Evolutionary conservation across 2,329 filamentous ascomycete genomes (phyloP).

Genomic region (Pseudogymnoascus sp.): DNA sequence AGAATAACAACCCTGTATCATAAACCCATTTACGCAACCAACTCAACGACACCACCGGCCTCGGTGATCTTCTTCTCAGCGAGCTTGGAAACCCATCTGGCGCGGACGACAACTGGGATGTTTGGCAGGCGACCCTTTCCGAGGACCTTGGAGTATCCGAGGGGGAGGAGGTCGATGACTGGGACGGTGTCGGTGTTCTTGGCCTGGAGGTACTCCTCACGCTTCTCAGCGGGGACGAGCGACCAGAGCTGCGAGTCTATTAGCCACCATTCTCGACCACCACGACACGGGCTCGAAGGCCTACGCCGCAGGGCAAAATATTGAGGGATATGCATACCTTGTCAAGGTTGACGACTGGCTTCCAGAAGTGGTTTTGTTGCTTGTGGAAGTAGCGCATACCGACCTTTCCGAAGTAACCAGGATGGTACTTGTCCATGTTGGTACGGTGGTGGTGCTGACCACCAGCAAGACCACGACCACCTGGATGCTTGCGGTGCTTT

Average conservation of each 20-base stretch:
- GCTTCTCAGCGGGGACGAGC: conserved; percentile 85
- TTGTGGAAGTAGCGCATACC: conserved; percentile 97
- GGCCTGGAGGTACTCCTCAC: conserved; percentile 80
- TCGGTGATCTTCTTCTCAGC: conserved; percentile 99
- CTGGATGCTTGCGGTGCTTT: conserved; percentile 92
- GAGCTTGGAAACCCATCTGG: conserved; percentile 89
- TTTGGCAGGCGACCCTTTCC: conserved; percentile 95
- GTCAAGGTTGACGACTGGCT: conserved; percentile 97
- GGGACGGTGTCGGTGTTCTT: conserved; percentile 83
- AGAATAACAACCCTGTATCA: conserved; percentile 11
- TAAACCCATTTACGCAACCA: conserved; percentile 65
- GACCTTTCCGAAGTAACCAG: conserved; percentile 99
- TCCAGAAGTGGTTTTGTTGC: conserved; percentile 93
- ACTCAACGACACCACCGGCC: conserved; percentile 90
- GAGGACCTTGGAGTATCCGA: conserved; percentile 98
- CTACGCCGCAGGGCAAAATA: background rate
- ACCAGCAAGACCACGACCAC: conserved; percentile 86
- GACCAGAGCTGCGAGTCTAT: conserved; percentile 68
- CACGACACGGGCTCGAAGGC: background rate
- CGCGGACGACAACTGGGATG: conserved; percentile 88
- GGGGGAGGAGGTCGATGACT: conserved; percentile 92
- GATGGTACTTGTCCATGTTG: conserved; percentile 88
- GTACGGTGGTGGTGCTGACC: conserved; percentile 98
- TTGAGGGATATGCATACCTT: conserved; percentile 55
- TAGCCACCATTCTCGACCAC: background rate